Percentiles rank a stretch among this genome's conserved stretches.
Conservation (phyloP, 306 rosid species). For the Vigna unguiculata region DNA sequence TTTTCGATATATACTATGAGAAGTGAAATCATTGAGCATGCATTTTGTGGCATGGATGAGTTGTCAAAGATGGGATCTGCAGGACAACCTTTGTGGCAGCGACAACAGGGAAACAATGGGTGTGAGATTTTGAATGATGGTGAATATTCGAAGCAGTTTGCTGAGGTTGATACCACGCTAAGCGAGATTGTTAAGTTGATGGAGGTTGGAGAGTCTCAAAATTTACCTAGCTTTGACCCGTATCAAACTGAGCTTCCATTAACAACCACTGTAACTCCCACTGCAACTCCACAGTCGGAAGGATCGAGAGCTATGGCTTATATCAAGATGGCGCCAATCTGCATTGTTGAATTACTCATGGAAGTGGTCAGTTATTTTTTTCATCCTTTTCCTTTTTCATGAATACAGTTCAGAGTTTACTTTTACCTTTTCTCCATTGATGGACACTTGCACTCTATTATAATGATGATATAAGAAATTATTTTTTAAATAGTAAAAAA, state of each 20-base stretch:
- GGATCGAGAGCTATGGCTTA: constrained; percentile 52
- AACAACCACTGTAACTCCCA: not conserved
- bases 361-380: constrained; percentile 49
- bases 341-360: constrained; percentile 62
- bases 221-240: constrained; percentile 41
- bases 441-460: not conserved
- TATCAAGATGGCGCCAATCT: constrained; percentile 41
- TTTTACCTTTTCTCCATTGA: not conserved
- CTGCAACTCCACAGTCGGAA: constrained; percentile 42
- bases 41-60: constrained; percentile 54
- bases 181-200: constrained; percentile 50
- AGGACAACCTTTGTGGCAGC: constrained; percentile 54
- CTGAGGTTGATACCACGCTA: constrained; percentile 43
- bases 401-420: not conserved
- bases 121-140: constrained; percentile 44
- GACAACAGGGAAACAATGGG: constrained; percentile 2
- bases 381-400: not conserved
- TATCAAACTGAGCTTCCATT: not conserved
- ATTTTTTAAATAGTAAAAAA: too few relatives aligned
- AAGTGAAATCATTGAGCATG: constrained; percentile 37
- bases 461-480: not conserved
- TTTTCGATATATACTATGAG: constrained; percentile 42
- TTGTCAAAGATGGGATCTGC: constrained; percentile 36
- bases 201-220: constrained; percentile 55
- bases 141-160: constrained; percentile 52